phyloP scores from a whole-genome alignment of 2,329 filamentous ascomycete genomes.

The Thelonectria olida region DNA sequence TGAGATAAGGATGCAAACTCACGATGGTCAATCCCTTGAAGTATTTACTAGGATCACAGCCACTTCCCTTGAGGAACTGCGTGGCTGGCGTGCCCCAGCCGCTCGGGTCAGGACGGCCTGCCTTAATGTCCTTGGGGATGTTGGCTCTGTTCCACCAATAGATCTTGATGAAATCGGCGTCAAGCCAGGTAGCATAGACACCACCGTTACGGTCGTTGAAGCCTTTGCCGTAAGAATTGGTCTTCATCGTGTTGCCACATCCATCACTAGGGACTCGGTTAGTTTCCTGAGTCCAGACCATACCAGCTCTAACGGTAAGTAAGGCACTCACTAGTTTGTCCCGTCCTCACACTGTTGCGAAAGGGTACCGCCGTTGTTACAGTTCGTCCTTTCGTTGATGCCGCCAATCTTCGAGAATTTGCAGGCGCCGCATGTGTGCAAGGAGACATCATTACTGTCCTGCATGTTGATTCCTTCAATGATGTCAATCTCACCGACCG shows the following conservation, averaged over 20 bases:
- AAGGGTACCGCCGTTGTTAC: slow-evolving; percentile 53
- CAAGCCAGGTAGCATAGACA: slow-evolving; percentile 77
- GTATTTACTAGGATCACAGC: slow-evolving; percentile 72
- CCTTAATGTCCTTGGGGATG: slow-evolving; percentile 68
- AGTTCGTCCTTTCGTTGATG: slow-evolving; percentile 51
- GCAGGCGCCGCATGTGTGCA: slow-evolving; percentile 67
- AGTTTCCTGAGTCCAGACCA: not conserved
- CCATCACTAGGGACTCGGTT: slow-evolving; percentile 1
- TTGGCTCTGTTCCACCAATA: slow-evolving; percentile 76
- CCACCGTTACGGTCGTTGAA: slow-evolving; percentile 74
- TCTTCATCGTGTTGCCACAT: slow-evolving; percentile 19
- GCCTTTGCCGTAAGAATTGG: slow-evolving; percentile 60
- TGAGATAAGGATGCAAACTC: not conserved
- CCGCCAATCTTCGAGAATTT: slow-evolving; percentile 54
- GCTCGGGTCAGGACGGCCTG: slow-evolving; percentile 66
- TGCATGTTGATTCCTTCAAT: slow-evolving; percentile 75
- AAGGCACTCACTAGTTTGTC: slow-evolving; percentile 16
- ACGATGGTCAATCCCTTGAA: slow-evolving; percentile 77
- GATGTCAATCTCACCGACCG: slow-evolving; percentile 74
- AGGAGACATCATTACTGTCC: slow-evolving; percentile 64
- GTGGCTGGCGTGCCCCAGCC: slow-evolving; percentile 73
- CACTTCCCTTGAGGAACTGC: slow-evolving; percentile 68
- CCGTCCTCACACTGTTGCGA: slow-evolving; percentile 31
- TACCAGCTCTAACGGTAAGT: too few species aligned
- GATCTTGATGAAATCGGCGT: slow-evolving; percentile 69